phyloP scores from a whole-genome alignment of 202 grass and related monocot genomes.

The Setaria italica region DNA sequence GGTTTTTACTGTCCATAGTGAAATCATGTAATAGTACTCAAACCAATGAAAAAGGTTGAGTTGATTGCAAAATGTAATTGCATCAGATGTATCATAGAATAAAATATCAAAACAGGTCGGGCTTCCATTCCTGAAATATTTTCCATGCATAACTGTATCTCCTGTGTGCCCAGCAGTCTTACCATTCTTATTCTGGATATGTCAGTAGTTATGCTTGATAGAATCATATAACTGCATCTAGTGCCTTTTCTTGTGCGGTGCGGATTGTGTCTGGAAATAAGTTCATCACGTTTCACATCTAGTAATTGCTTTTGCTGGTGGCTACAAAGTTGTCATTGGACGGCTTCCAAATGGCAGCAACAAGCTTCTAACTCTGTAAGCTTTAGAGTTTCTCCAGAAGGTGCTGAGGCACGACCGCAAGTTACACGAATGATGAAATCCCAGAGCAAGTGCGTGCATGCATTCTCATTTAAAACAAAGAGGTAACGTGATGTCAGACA shows the following conservation, averaged over 20 bases:
- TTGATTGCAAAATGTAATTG: slow-evolving; percentile 50
- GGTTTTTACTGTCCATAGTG: slow-evolving; percentile 51
- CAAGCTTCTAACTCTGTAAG: slow-evolving; percentile 24
- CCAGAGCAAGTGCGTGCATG: background rate
- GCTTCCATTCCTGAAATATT: slow-evolving; percentile 27
- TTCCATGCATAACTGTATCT: slow-evolving; percentile 15
- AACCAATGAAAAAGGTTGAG: slow-evolving; percentile 4
- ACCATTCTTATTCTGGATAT: slow-evolving; percentile 12
- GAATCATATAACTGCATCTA: slow-evolving; percentile 17
- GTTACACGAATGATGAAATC: background rate
- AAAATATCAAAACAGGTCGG: slow-evolving; percentile 34
- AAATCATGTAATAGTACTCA: slow-evolving; percentile 46
- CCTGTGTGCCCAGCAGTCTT: background rate
- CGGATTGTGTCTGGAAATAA: background rate
- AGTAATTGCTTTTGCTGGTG: background rate
- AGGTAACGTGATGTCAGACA: background rate
- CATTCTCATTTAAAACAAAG: background rate
- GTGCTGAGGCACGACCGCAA: background rate
- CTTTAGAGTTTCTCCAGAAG: slow-evolving; percentile 1
- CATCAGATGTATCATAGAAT: slow-evolving; percentile 43
- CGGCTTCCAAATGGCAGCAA: background rate
- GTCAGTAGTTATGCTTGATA: background rate
- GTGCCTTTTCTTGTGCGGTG: background rate
- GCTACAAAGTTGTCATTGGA: background rate
- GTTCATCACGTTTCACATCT: slow-evolving; percentile 6